phyloP scores from a whole-genome alignment of 108 stramenopile species.

The Asterionellopsis glacialis region DNA sequence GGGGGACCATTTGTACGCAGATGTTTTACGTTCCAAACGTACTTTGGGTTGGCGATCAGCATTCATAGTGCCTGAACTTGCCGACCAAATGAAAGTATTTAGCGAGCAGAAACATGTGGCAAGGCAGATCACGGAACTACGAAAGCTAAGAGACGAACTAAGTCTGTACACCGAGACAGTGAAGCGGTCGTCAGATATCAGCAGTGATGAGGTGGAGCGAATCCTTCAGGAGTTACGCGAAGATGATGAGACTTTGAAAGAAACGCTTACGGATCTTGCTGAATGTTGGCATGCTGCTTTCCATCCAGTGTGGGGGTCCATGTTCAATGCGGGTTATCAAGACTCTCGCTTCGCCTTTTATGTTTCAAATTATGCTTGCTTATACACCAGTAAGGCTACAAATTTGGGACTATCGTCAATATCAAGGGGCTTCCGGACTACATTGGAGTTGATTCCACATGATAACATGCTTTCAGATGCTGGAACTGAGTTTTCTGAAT shows the following conservation, averaged over 20 bases:
- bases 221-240: slow-evolving; percentile 56
- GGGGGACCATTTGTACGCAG: slow-evolving; percentile 95
- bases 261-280: slow-evolving; percentile 38
- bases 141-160: slow-evolving; percentile 65
- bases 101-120: slow-evolving; percentile 31
- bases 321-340: slow-evolving; percentile 94
- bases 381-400: slow-evolving; percentile 89
- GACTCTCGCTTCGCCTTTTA: slow-evolving; percentile 92
- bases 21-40: slow-evolving; percentile 88
- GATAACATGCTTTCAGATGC: slow-evolving; percentile 45
- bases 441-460: slow-evolving; percentile 66
- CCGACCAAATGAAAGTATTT: slow-evolving; percentile 77
- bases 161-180: slow-evolving; percentile 37
- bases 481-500: slow-evolving; percentile 13
- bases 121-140: slow-evolving; percentile 47
- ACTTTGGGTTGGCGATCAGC: slow-evolving; percentile 95
- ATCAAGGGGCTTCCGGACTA: slow-evolving; percentile 61
- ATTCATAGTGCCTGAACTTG: slow-evolving; percentile 87
- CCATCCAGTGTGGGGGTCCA: slow-evolving; percentile 81
- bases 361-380: slow-evolving; percentile 91
- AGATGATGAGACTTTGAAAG: slow-evolving; percentile 66
- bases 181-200: slow-evolving; percentile 22
- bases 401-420: slow-evolving; percentile 78
- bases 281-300: slow-evolving; percentile 68
- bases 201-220: slow-evolving; percentile 23